Evolutionary conservation across 768 basidiomycete genomes (phyloP).

Genomic region (Tremella mesenterica): DNA sequence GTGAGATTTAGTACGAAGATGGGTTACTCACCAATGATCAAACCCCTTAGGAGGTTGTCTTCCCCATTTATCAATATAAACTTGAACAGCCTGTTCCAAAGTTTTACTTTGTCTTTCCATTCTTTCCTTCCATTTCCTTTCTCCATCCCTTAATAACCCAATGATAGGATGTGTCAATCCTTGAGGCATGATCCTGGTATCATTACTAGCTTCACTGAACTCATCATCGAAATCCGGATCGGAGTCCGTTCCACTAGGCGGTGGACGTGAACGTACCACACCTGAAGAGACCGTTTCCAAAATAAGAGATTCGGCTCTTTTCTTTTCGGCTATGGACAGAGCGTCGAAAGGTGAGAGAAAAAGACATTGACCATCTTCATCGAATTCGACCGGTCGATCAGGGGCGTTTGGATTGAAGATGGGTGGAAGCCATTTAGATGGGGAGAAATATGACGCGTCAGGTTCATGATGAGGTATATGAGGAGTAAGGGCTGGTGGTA

Average conservation of each 20-base stretch:
- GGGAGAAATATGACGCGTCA: slow-evolving; percentile 32
- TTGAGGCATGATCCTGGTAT: slow-evolving; percentile 9
- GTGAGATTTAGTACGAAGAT: too few relatives aligned
- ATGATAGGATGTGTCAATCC: slow-evolving; percentile 62
- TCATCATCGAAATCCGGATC: slow-evolving; percentile 29
- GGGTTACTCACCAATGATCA: slow-evolving; percentile 72
- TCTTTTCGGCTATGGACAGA: slow-evolving; percentile 30
- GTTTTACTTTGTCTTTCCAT: slow-evolving; percentile 70
- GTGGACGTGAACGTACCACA: slow-evolving; percentile 22
- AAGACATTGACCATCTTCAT: slow-evolving; percentile 42
- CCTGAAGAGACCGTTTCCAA: slow-evolving; percentile 36
- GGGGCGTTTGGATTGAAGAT: slow-evolving; percentile 29
- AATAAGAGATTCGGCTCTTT: slow-evolving; percentile 28
- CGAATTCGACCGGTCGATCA: slow-evolving; percentile 35
- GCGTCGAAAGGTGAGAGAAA: slow-evolving; percentile 42
- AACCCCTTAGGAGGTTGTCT: slow-evolving; percentile 82
- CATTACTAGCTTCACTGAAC: slow-evolving; percentile 9
- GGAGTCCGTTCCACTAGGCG: slow-evolving; percentile 5
- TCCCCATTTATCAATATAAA: slow-evolving; percentile 70
- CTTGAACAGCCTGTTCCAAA: slow-evolving; percentile 64
- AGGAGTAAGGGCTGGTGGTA: slow-evolving; percentile 25
- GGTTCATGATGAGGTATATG: slow-evolving; percentile 23
- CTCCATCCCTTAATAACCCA: slow-evolving; percentile 72
- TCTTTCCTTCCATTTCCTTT: slow-evolving; percentile 58
- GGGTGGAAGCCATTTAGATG: slow-evolving; percentile 41